phyloP scores from a whole-genome alignment of 202 grass and related monocot genomes.

The Carex sylvatica region DNA sequence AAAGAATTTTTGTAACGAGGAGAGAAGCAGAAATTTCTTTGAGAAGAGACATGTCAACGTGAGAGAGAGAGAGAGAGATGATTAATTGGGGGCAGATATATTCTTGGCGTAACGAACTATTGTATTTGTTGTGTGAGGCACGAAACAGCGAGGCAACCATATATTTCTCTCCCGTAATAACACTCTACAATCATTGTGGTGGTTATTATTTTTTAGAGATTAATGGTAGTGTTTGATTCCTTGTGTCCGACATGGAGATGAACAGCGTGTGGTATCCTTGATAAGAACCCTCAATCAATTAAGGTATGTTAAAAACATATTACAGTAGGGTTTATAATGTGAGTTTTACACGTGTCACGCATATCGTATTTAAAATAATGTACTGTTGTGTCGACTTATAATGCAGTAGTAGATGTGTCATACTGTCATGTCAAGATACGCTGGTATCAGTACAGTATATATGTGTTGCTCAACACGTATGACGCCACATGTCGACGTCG shows the following conservation, averaged over 20 bases:
- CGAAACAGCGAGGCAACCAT: conserved; percentile 21
- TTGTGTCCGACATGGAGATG: not conserved
- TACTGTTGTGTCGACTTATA: too few relatives aligned
- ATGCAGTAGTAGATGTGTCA: too few relatives aligned
- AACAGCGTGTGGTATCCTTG: not conserved
- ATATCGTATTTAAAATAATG: too few relatives aligned
- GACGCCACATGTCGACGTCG: too few relatives aligned
- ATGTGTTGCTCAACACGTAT: too few relatives aligned
- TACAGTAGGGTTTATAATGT: too few relatives aligned
- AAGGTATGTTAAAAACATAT: not conserved
- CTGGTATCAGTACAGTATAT: too few relatives aligned
- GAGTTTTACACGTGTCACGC: too few relatives aligned
- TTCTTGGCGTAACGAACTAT: conserved; percentile 65
- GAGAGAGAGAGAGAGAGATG: conserved; percentile 21
- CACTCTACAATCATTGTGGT: not conserved
- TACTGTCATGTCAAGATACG: too few relatives aligned
- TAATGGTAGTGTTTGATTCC: not conserved
- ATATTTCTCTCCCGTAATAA: not conserved
- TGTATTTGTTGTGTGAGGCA: conserved; percentile 37
- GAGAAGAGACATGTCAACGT: conserved; percentile 23
- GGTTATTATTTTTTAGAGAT: not conserved
- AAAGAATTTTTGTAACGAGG: not conserved
- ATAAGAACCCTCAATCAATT: not conserved
- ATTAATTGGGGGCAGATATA: conserved; percentile 1
- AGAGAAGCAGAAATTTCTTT: not conserved